Evolutionary conservation across 805 yeast species (phyloP), one percentile per base, ranked within the genome.

Genomic region (Saccharomycopsis fermentans): DNA sequence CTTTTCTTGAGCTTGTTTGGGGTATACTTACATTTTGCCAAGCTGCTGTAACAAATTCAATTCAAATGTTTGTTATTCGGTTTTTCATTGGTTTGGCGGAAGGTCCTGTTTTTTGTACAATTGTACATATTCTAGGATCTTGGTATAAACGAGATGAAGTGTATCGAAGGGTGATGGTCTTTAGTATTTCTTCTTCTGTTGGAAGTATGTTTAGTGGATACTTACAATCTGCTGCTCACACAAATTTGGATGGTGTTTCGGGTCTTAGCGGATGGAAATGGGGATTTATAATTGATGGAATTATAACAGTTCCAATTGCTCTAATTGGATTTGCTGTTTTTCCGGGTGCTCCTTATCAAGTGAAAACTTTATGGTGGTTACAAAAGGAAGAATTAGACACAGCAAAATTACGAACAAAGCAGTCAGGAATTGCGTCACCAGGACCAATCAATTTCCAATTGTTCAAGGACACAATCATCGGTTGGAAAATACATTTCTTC

Each of bases 221-320:
- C 60, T 71, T 86, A 48, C 85, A 83, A 64, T 80, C 84, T n/a
- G 79, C 83, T 11, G 75, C 83, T 32, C 77, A 71, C 58, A 65
- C 74, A 26, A 64, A 70, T 43, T 66, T 85, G 62, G 70, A 75
- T 55, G 87, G 86, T 32, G 71, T 67, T 12, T 65, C 68, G 52
- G 88, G 88, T 0, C 70, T 80, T 14, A 74, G 76, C 8, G 82
- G 87, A 11, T 86, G 90, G 90, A 75, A 83, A 71, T 86, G 90
- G 90, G 80, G 82, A 66, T 85, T 82, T 65, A 80, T 86, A 51
- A 75, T 86, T 61, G 88, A 84, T 67, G 84, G 84, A 11, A 65
- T 80, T 48, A 53, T 56, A 17, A 34, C 59, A 2, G 65, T 73
- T 29, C 72, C 70, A 2, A 66, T 71, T 19, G 77, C 76, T 0